Percentiles rank a stretch among this genome's conserved stretches.
Evolutionary conservation across 78 protist species (phyloP).

Genomic region (Polysphondylium violaceum): DNA sequence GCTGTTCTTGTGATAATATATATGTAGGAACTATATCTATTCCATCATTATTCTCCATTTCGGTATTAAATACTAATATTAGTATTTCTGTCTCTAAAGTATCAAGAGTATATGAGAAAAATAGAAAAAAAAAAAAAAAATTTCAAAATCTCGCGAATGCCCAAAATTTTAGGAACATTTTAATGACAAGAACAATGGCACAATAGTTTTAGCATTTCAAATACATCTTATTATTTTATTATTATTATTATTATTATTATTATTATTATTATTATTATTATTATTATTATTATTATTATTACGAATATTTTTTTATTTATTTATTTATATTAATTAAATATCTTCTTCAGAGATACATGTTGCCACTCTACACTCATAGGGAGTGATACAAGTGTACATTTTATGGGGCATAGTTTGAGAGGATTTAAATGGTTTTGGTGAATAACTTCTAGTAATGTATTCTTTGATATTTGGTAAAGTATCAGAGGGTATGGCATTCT

Average conservation of each 20-base stretch:
- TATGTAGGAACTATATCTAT: too few relatives aligned
- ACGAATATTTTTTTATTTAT: background rate
- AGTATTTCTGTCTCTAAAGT: too few relatives aligned
- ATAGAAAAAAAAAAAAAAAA: too few relatives aligned
- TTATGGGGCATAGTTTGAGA: slow-evolving; percentile 76
- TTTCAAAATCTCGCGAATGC: too few relatives aligned
- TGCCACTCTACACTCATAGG: slow-evolving; percentile 58
- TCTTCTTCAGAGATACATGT: slow-evolving; percentile 75
- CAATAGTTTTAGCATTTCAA: background rate
- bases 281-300: background rate
- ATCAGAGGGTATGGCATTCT: slow-evolving; percentile 28
- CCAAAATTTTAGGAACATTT: too few relatives aligned
- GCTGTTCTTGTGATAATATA: too few relatives aligned
- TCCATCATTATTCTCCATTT: too few relatives aligned
- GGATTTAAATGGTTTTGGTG: slow-evolving; percentile 64
- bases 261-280: too few relatives aligned
- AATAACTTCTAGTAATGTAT: slow-evolving; percentile 68
- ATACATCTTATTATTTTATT: background rate
- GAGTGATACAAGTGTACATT: slow-evolving; percentile 62
- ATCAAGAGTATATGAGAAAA: too few relatives aligned
- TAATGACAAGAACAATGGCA: too few relatives aligned
- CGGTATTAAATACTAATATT: too few relatives aligned
- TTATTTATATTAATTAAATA: too few relatives aligned
- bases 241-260: background rate
- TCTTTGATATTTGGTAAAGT: slow-evolving; percentile 53